Evolutionary conservation across 1,139 yeast species (phyloP).

Genomic region (Zygosaccharomyces pseudobailii): DNA sequence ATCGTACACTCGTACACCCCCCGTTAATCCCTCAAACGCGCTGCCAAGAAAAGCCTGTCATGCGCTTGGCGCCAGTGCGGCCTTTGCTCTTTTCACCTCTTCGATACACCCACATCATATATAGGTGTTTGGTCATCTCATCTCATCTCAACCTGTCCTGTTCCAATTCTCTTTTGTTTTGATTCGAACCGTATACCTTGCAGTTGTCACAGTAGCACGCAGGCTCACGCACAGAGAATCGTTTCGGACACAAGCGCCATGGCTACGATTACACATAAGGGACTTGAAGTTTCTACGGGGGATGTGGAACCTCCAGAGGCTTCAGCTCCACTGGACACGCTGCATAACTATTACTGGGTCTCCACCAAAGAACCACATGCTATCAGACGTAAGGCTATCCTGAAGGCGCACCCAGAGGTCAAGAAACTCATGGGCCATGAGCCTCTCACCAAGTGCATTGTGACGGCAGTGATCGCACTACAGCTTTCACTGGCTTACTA

Average conservation of each 20-base stretch:
- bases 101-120: not conserved
- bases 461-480: conserved; percentile 54
- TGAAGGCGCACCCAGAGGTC: conserved; percentile 74
- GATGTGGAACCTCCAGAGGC: conserved; percentile 25
- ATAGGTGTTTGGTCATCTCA: not conserved
- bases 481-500: conserved; percentile 62
- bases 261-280: conserved; percentile 31
- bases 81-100: not conserved
- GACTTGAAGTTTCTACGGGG: conserved; percentile 10
- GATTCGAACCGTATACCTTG: too few relatives aligned
- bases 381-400: conserved; percentile 63
- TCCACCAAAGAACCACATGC: conserved; percentile 78
- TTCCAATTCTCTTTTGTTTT: too few relatives aligned
- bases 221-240: not conserved
- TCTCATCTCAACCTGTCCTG: not conserved
- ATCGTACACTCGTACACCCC: not conserved
- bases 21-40: not conserved
- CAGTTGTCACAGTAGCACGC: not conserved
- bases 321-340: conserved; percentile 24
- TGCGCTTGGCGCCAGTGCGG: not conserved
- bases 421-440: conserved; percentile 80
- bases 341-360: conserved; percentile 75
- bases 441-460: conserved; percentile 76
- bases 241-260: not conserved
- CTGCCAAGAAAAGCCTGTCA: not conserved